Conservation (phyloP, 257 asterid species). For the Petunia axillaris region DNA sequence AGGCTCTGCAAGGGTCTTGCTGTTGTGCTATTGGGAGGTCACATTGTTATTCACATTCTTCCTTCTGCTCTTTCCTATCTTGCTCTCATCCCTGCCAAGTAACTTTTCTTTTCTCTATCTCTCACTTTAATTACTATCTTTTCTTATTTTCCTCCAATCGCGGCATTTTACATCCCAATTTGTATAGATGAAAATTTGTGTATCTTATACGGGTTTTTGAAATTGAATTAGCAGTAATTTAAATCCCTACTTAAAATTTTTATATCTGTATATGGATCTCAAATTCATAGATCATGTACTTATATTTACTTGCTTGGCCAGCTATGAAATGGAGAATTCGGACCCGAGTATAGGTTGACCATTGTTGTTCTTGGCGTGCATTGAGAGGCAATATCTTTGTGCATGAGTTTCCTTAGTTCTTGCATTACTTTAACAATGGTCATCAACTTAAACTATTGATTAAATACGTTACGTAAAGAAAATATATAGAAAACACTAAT, state of each 20-base stretch:
- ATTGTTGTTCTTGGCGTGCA: background rate
- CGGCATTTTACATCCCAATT: background rate
- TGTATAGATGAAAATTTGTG: no score
- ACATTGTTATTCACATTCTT: conserved; percentile 68
- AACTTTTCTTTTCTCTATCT: conserved; percentile 21
- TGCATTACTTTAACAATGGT: background rate
- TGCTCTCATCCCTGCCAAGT: conserved; percentile 98
- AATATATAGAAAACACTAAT: no score
- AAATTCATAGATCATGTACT: conserved; percentile 1
- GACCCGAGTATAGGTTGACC: background rate
- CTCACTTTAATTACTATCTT: background rate
- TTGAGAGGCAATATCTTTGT: background rate
- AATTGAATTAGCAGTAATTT: background rate
- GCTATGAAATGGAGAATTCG: background rate
- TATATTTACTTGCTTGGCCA: conserved; percentile 10
- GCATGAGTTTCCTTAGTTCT: background rate
- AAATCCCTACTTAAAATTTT: background rate
- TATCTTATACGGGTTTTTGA: background rate
- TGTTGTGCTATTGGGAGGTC: conserved; percentile 81
- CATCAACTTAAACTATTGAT: no score
- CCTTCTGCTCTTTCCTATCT: conserved; percentile 78
- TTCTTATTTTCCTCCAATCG: background rate
- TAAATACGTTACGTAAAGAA: no score
- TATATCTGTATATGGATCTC: conserved; percentile 4
- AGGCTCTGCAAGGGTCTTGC: conserved; percentile 87